Conservation (phyloP, 2,329 filamentous ascomycete species). For the Trichoderma atroviride region DNA sequence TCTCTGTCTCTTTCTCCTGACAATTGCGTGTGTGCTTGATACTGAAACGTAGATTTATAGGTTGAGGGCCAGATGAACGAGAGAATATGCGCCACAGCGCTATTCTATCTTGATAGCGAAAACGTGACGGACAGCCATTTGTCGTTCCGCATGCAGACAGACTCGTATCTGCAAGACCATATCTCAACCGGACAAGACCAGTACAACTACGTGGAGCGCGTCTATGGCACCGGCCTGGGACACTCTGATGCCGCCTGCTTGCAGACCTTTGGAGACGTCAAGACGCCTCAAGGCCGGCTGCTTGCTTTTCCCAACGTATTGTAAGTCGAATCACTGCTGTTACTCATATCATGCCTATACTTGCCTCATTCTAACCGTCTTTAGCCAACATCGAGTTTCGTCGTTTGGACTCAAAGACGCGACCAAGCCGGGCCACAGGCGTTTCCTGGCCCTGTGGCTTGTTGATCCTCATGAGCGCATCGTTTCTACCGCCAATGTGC, state of each 20-base stretch:
- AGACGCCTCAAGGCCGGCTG: conserved; percentile 32
- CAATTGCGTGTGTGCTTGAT: not conserved
- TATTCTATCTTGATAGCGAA: conserved; percentile 33
- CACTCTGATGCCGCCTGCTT: not conserved
- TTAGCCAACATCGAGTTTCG: conserved; percentile 28
- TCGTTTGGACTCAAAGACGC: conserved; percentile 51
- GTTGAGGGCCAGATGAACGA: conserved; percentile 37
- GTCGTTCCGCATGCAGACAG: conserved; percentile 23
- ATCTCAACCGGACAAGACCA: conserved; percentile 5
- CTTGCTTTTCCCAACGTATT: conserved; percentile 36
- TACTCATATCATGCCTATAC: not conserved
- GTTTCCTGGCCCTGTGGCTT: conserved; percentile 57
- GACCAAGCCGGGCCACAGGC: conserved; percentile 53
- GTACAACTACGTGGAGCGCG: conserved; percentile 27
- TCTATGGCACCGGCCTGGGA: conserved; percentile 27
- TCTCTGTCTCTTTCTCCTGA: too few relatives aligned
- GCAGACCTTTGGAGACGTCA: conserved; percentile 33
- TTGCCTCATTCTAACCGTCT: not conserved
- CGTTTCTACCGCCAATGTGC: conserved; percentile 41
- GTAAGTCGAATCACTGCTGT: not conserved
- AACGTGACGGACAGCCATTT: conserved; percentile 23
- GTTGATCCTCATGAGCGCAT: conserved; percentile 51
- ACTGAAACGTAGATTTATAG: not conserved
- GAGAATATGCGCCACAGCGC: conserved; percentile 35
- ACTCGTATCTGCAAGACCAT: not conserved